Conservation (phyloP, 805 yeast genomes). For the Yueomyces sinensis region DNA sequence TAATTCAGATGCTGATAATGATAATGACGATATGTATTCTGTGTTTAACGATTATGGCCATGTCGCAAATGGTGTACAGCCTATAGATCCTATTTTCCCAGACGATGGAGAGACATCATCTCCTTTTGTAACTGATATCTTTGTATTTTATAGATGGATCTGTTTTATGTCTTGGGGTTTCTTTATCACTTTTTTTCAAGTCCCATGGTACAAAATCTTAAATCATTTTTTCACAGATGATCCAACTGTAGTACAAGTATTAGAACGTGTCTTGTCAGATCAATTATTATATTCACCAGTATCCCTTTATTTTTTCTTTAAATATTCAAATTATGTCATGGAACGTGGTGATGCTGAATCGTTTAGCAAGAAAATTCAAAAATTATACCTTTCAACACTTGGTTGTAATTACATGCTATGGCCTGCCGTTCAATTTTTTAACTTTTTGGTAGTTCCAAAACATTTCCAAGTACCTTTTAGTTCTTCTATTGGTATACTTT, state of each 20-base stretch:
- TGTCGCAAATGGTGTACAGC: not conserved
- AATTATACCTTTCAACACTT: constrained; percentile 54
- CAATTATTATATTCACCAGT: constrained; percentile 84
- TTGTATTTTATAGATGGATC: constrained; percentile 55
- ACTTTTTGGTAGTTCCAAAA: constrained; percentile 57
- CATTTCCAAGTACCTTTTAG: constrained; percentile 83
- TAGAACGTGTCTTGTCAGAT: constrained; percentile 80
- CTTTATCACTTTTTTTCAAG: constrained; percentile 67
- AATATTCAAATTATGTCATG: constrained; percentile 69
- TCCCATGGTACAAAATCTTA: constrained; percentile 77
- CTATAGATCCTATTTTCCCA: constrained; percentile 1
- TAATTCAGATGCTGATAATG: not conserved
- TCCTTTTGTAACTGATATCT: constrained; percentile 14
- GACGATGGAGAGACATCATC: constrained; percentile 2
- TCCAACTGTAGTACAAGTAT: constrained; percentile 71
- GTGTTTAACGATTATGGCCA: constrained; percentile 21
- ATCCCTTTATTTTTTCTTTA: constrained; percentile 65
- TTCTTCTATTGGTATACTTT: constrained; percentile 71
- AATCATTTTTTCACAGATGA: constrained; percentile 67
- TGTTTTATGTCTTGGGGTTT: constrained; percentile 87
- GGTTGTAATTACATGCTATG: constrained; percentile 62
- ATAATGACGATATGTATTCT: constrained; percentile 3
- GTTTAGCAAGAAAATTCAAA: constrained; percentile 47
- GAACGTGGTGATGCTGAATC: constrained; percentile 62
- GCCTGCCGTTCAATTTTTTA: constrained; percentile 72